These are phyloP conservation scores for Penicillium angulare DNA, from an alignment of 495 filamentous ascomycete genomes.

Conservation along the genomic window DNA sequence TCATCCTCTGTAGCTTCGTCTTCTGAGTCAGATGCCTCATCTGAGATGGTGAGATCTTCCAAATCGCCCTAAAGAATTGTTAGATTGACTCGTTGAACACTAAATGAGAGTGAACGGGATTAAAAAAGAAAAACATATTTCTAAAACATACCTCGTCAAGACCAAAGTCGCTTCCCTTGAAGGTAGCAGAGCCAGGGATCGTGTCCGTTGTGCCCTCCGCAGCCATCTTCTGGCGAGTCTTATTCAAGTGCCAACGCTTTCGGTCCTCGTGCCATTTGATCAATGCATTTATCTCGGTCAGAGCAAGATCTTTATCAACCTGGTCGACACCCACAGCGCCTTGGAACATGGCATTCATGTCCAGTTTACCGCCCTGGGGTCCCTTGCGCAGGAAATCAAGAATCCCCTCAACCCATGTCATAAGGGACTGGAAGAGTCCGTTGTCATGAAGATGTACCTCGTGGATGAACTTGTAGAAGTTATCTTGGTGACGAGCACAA, in stretches of 20 bases:
- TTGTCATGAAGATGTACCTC: constrained; percentile 99
- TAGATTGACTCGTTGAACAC: too few species aligned
- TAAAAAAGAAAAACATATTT: constrained; percentile 44
- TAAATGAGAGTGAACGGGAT: constrained; percentile 9
- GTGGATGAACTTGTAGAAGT: constrained; percentile 98
- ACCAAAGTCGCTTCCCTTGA: constrained; percentile 81
- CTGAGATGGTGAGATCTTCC: constrained; percentile 75
- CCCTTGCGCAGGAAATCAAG: constrained; percentile 89
- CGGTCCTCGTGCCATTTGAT: constrained; percentile 92
- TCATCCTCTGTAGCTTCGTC: constrained; percentile 76
- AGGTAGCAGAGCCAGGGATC: constrained; percentile 52
- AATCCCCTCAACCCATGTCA: constrained; percentile 97
- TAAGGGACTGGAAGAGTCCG: constrained; percentile 89
- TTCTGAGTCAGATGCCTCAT: constrained; percentile 61
- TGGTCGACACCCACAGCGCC: constrained; percentile 65
- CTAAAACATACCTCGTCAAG: constrained; percentile 65
- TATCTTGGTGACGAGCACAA: constrained; percentile 89
- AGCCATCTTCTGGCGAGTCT: constrained; percentile 98
- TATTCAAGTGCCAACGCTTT: constrained; percentile 96
- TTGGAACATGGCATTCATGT: constrained; percentile 90
- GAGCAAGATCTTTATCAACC: constrained; percentile 67
- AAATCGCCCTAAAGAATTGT: constrained; percentile 56
- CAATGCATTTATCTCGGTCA: constrained; percentile 78
- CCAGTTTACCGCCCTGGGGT: constrained; percentile 72
- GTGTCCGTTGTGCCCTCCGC: constrained; percentile 60